Evolutionary conservation across 306 rosid species (phyloP), one percentile per base, ranked within the genome.

Genomic region (Vigna hirtella): DNA sequence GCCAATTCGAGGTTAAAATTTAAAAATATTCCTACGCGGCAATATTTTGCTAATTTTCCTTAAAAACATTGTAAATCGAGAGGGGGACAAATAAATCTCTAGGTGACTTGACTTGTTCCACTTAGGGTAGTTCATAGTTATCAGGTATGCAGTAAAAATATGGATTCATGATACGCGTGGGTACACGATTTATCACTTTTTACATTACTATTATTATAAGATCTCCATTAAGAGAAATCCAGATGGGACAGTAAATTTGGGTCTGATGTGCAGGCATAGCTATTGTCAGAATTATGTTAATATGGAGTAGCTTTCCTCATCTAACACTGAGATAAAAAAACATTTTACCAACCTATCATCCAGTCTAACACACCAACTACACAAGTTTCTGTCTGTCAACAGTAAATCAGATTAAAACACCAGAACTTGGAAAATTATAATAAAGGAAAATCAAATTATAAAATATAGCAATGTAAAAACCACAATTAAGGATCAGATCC

Each of bases 401-500:
- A 58, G 43, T 71, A 22, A 55, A 70, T 9, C 59, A 47, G 15
- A 55, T 50, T 49, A 63, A 83, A 83, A 24, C 74, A 15, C 28
- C 76, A 7, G 18, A 42, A 73, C 49, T 24, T 32, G 2, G 11
- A 58, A 74, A 83, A 15, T 16, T 1, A 20, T 49, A 74, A 51
- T 2, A 59, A 50, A 5, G 24, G 22, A 78, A 10, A 78, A 74
- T 68, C 47, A 78, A 30, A 59, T 43, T 22, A 40, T 55, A 58
- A 68, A 16, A 61, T 1, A 36, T 63, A 32, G 77, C 70, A 77
- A 24, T 4, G n/a, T 51, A 50, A 74, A 70, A 13, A 48, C 48
- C 71, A 81, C 20, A 49, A 72, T 53, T 49, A 13, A 38, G 48
- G 52, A 28, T 14, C 62, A 83, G 64, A 84, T 80, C 79, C 48